These are phyloP conservation scores for Alternaria triticimaculans DNA, from an alignment of 2,329 filamentous ascomycete genomes.

Conservation along the genomic window DNA sequence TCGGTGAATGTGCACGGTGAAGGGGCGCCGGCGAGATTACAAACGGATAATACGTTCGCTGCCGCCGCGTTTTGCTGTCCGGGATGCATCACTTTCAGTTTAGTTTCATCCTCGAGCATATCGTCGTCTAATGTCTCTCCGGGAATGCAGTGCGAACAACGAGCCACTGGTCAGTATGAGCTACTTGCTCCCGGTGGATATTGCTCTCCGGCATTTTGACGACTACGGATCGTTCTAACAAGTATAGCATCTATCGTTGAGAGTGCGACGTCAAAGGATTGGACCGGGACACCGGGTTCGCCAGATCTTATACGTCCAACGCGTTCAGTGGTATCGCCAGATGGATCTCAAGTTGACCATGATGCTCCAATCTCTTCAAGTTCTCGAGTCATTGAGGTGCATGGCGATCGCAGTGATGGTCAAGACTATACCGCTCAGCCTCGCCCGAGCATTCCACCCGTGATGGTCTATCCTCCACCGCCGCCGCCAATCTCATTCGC, in stretches of 20 bases:
- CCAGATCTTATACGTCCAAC: not conserved
- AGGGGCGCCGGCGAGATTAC: not conserved
- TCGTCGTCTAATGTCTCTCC: not conserved
- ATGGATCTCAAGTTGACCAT: not conserved
- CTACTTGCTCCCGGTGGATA: not conserved
- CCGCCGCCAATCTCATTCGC: not conserved
- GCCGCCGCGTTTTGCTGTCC: not conserved
- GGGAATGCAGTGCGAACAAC: not conserved
- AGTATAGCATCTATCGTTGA: not conserved
- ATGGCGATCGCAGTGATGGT: not conserved
- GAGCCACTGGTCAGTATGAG: not conserved
- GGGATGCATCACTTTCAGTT: not conserved
- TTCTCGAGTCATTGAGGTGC: not conserved
- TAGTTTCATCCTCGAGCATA: not conserved
- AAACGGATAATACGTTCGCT: not conserved
- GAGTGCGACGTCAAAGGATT: not conserved
- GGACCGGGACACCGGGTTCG: not conserved
- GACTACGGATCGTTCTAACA: not conserved
- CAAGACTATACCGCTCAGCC: not conserved
- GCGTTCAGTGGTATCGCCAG: not conserved
- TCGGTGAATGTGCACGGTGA: not conserved
- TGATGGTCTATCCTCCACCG: not conserved
- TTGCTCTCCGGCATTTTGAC: not conserved
- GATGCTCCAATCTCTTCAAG: not conserved
- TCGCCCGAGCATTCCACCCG: not conserved